phyloP scores from a whole-genome alignment of 257 asterid genomes.

The Hygrophila difformis region DNA sequence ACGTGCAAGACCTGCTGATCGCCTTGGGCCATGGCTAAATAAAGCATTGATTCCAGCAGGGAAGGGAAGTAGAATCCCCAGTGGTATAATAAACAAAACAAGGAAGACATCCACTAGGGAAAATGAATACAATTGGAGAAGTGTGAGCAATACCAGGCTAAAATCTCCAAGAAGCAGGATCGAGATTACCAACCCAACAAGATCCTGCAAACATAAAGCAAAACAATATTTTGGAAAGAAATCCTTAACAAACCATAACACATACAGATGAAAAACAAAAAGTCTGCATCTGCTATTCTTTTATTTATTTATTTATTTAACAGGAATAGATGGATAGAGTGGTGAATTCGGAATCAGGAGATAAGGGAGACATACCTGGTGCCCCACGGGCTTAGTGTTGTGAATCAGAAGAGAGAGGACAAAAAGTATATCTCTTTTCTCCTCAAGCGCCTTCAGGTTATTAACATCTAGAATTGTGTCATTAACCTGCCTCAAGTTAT shows the following conservation, averaged over 20 bases:
- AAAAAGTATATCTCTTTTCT: conserved; percentile 69
- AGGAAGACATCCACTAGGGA: conserved; percentile 79
- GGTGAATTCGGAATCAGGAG: not conserved
- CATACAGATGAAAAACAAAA: not conserved
- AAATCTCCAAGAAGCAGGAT: conserved; percentile 95
- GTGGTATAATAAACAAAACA: conserved; percentile 77
- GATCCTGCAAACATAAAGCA: no score
- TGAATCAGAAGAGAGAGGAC: conserved; percentile 74
- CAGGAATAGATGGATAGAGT: not conserved
- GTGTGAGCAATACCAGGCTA: conserved; percentile 89
- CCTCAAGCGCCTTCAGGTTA: conserved; percentile 68
- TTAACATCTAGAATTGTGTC: conserved; percentile 61
- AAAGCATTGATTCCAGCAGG: conserved; percentile 98
- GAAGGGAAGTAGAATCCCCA: conserved; percentile 87
- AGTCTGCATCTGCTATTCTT: not conserved
- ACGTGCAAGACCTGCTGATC: conserved; percentile 96
- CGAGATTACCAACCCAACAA: conserved; percentile 91
- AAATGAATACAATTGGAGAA: conserved; percentile 93
- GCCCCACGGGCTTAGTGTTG: conserved; percentile 95
- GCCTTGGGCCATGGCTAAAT: conserved; percentile 93
- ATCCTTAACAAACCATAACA: no score
- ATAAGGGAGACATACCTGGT: conserved; percentile 51
- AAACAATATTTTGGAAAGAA: no score
- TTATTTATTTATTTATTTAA: not conserved
- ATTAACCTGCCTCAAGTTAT: conserved; percentile 35